Evolutionary conservation across 2,329 filamentous ascomycete genomes (phyloP).

Genomic region (Myriosclerotinia duriaeana): DNA sequence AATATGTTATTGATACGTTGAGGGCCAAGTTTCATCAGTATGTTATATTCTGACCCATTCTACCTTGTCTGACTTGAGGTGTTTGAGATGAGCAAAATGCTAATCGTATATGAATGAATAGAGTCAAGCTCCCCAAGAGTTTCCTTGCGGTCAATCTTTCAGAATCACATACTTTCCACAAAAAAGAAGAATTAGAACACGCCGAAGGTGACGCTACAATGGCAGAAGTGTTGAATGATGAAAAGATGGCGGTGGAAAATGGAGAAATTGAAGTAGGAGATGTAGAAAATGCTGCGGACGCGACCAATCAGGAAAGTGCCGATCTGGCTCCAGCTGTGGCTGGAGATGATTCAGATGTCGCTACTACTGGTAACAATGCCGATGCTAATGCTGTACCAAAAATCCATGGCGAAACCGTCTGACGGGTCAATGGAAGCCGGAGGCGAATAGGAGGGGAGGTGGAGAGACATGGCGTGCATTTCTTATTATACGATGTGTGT

Average conservation of each 20-base stretch:
- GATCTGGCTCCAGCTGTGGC: not conserved
- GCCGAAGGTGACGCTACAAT: not conserved
- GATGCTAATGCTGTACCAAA: not conserved
- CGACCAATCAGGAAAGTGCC: slow-evolving; percentile 1
- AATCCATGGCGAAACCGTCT: slow-evolving; percentile 8
- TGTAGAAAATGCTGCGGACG: not conserved
- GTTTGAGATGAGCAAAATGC: not conserved
- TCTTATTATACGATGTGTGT: not conserved
- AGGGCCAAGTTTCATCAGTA: slow-evolving; percentile 94
- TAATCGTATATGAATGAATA: slow-evolving; percentile 22
- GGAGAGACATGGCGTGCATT: slow-evolving; percentile 1
- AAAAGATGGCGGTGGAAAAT: not conserved
- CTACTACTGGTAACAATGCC: not conserved
- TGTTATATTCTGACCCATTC: slow-evolving; percentile 40
- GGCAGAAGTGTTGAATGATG: slow-evolving; percentile 6
- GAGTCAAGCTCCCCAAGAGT: slow-evolving; percentile 42
- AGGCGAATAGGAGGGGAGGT: slow-evolving; percentile 1
- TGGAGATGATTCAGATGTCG: not conserved
- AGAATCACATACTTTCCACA: slow-evolving; percentile 42
- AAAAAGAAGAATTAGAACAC: slow-evolving; percentile 33
- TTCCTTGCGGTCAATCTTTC: slow-evolving; percentile 43
- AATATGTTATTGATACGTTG: slow-evolving; percentile 92
- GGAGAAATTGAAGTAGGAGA: not conserved
- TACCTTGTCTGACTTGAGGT: not conserved
- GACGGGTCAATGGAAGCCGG: not conserved